Evolutionary conservation across 1,284 basidiomycete genomes (phyloP).

Genomic region (Phellopilus nigrolimitatus): DNA sequence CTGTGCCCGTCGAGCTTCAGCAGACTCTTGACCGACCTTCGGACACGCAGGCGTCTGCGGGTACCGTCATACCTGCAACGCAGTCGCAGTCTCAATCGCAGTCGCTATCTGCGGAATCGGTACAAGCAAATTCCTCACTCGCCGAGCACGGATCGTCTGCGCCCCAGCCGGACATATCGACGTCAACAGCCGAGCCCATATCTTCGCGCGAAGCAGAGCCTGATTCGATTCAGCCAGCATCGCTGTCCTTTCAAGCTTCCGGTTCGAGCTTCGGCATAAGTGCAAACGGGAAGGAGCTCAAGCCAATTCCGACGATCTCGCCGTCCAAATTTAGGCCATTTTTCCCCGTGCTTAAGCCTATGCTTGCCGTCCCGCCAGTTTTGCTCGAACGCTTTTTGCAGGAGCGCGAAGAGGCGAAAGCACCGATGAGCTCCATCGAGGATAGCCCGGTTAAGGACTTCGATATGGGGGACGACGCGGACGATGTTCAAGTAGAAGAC

Average conservation of each 20-base stretch:
- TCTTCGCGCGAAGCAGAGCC: constrained; percentile 1
- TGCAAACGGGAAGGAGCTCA: not conserved
- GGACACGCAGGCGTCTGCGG: not conserved
- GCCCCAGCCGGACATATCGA: not conserved
- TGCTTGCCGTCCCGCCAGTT: constrained; percentile 1
- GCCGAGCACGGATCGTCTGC: constrained; percentile 9
- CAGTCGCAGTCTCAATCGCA: constrained; percentile 12
- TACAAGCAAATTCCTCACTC: not conserved
- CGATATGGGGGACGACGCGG: too few species aligned
- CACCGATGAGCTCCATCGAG: constrained; percentile 14
- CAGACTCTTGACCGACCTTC: too few species aligned
- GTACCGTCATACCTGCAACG: constrained; percentile 13
- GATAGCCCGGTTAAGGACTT: constrained; percentile 6
- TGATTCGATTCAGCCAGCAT: not conserved
- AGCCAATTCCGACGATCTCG: constrained; percentile 15
- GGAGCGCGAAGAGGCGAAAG: not conserved
- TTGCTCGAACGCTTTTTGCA: not conserved
- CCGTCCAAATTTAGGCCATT: constrained; percentile 21
- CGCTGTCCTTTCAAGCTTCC: not conserved
- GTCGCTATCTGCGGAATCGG: not conserved
- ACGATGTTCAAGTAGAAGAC: not conserved
- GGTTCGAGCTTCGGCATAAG: not conserved
- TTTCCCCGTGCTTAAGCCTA: constrained; percentile 8
- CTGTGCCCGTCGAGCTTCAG: too few species aligned
- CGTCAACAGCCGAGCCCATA: not conserved